Evolutionary conservation across 75 land plant genomes (phyloP).

Genomic region (Picea sitchensis): DNA sequence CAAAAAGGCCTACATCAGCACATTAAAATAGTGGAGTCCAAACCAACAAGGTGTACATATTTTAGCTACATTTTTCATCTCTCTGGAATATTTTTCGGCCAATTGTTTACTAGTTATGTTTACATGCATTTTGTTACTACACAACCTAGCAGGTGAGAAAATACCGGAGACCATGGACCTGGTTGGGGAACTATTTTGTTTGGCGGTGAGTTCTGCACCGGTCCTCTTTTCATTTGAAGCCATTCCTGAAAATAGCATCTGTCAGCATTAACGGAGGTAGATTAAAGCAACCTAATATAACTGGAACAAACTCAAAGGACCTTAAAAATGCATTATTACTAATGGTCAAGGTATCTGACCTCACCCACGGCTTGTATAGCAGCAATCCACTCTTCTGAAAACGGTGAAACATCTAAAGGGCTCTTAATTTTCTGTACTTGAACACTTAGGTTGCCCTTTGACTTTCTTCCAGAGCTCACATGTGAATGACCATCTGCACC

Average conservation of each 20-base stretch:
- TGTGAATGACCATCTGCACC: background rate
- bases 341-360: constrained; percentile 26
- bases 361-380: constrained; percentile 63
- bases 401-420: constrained; percentile 37
- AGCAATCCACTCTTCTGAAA: constrained; percentile 72
- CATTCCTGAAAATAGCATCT: constrained; percentile 49
- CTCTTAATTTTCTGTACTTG: constrained; percentile 4
- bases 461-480: background rate
- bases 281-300: background rate
- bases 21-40: background rate
- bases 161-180: constrained; percentile 97
- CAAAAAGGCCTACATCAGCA: background rate
- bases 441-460: background rate
- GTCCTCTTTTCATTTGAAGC: constrained; percentile 64
- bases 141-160: constrained; percentile 3
- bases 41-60: background rate
- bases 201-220: constrained; percentile 87
- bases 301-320: background rate
- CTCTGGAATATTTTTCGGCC: too few species aligned
- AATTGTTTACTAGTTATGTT: background rate
- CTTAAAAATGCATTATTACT: background rate
- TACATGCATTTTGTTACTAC: background rate
- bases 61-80: too few species aligned
- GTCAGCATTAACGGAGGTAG: constrained; percentile 4
- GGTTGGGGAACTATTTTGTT: constrained; percentile 67